Percentiles rank a stretch among this genome's conserved stretches.
Evolutionary conservation across 441 rosid species (phyloP).

Genomic region (Euphorbia corollata): DNA sequence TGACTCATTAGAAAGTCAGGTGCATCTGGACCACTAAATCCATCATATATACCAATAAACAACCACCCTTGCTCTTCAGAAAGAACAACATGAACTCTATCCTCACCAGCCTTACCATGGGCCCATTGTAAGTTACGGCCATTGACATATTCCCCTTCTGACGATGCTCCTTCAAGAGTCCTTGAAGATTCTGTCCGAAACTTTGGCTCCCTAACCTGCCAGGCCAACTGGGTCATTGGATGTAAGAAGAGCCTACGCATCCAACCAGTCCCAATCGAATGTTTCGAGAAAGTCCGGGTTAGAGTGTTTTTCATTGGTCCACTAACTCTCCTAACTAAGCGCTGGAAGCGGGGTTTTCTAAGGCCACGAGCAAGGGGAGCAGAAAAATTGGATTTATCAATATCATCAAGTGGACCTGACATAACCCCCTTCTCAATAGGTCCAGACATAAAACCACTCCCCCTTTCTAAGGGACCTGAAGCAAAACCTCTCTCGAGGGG

Average conservation of each 20-base stretch:
- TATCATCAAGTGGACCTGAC: constrained; percentile 87
- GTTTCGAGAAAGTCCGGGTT: constrained; percentile 76
- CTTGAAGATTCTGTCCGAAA: constrained; percentile 48
- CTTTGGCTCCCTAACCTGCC: constrained; percentile 69
- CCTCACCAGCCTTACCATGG: constrained; percentile 98
- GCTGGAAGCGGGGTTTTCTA: constrained; percentile 55
- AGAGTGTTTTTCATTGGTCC: constrained; percentile 76
- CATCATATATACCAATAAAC: constrained; percentile 88
- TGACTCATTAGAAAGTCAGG: constrained; percentile 88
- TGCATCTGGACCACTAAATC: constrained; percentile 97
- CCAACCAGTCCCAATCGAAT: constrained; percentile 63
- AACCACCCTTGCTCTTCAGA: constrained; percentile 98
- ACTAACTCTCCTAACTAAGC: constrained; percentile 75
- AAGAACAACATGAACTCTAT: constrained; percentile 88
- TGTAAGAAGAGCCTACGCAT: constrained; percentile 70
- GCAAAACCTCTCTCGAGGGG: constrained; percentile 87
- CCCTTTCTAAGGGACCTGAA: constrained; percentile 84
- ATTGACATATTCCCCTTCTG: constrained; percentile 48
- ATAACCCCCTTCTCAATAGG: constrained; percentile 87
- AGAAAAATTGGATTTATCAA: constrained; percentile 73
- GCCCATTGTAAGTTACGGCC: constrained; percentile 90
- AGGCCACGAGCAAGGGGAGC: constrained; percentile 77
- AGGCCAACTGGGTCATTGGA: constrained; percentile 57
- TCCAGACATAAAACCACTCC: constrained; percentile 85
- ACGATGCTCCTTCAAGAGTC: constrained; percentile 48